Base-by-base conservation (phyloP, 2,329 filamentous ascomycete species). In the Didymella pinodella region DNA sequence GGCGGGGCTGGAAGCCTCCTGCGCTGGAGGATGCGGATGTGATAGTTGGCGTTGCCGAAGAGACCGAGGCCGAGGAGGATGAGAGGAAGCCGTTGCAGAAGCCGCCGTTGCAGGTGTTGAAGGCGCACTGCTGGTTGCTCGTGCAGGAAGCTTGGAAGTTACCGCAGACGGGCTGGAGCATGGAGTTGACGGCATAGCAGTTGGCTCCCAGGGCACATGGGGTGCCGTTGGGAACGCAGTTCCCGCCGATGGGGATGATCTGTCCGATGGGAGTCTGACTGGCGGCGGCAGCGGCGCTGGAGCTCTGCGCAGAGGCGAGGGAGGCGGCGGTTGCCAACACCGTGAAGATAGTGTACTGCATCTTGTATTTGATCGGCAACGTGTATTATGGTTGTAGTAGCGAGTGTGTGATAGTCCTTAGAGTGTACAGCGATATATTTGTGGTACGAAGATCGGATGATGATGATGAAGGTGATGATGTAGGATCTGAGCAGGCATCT, bases 91-190 rank as follows among this genome's bases (percentile, higher is more conserved):
- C 65, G 50, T 67, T 69, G 55, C 66, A 69, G 32, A 66, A 44
- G 11, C 65, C 65, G 34, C 55, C 14, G 22, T 68, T 64, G 49
- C 66, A 68, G 0, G 51, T 64, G 56, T 69, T 69, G 57, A 61
- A 69, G 7, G 65, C 64, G 48, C 65, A 65, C 46, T 68, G 64
- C 38, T 63, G 28, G 53, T 68, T 50, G 41, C 47, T 64, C 1
- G 54, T 65, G 57, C 66, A 68, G 10, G 54, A 11, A 12, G 66
- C 55, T n/a, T 69, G 62, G 51, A 66, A 68, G 31, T 68, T 68
- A 25, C 64, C 65, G 57, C 65, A 69, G 4, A 54, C 25, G 10
- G 62, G 22, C 20, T 58, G 52, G 11, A 58, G 57, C 43, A 46
- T 53, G 0, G 55, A 67, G 57, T 68, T 68, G 5, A 32, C 45